These are phyloP conservation scores for Trametes pubescens DNA, from an alignment of 1,284 basidiomycete species.

Conservation along the genomic window DNA sequence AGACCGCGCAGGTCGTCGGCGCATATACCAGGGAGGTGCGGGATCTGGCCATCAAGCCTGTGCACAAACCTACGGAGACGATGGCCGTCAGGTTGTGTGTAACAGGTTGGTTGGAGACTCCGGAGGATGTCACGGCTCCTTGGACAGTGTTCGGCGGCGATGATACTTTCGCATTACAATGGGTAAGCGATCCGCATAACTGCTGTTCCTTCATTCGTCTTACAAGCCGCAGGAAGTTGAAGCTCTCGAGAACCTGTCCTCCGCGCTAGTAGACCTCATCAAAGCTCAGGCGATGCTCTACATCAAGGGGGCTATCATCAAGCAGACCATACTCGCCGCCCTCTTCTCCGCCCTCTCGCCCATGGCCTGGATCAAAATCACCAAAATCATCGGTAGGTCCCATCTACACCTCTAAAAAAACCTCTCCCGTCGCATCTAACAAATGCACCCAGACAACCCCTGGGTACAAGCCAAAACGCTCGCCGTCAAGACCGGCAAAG, in stretches of 20 bases:
- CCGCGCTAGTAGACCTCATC: conserved; percentile 55
- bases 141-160: conserved; percentile 62
- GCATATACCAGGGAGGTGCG: conserved; percentile 60
- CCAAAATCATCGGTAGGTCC: conserved; percentile 58
- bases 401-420: not conserved
- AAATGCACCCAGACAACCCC: conserved; percentile 48
- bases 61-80: conserved; percentile 52
- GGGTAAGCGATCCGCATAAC: conserved; percentile 48
- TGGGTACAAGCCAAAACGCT: conserved; percentile 65
- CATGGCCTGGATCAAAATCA: conserved; percentile 59
- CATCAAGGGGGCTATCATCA: conserved; percentile 57
- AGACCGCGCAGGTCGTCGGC: conserved; percentile 56
- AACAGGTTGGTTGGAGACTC: conserved; percentile 60
- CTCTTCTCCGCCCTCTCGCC: conserved; percentile 61
- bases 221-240: conserved; percentile 56
- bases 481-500: conserved; percentile 62
- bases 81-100: conserved; percentile 63
- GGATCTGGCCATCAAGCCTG: conserved; percentile 61
- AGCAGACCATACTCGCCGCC: conserved; percentile 58
- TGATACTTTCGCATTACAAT: conserved; percentile 66
- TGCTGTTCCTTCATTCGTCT: not conserved
- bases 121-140: conserved; percentile 57
- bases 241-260: conserved; percentile 57
- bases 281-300: conserved; percentile 60
- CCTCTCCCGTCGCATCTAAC: not conserved